phyloP scores from a whole-genome alignment of 345 rosid species.

The Camelina neglecta region DNA sequence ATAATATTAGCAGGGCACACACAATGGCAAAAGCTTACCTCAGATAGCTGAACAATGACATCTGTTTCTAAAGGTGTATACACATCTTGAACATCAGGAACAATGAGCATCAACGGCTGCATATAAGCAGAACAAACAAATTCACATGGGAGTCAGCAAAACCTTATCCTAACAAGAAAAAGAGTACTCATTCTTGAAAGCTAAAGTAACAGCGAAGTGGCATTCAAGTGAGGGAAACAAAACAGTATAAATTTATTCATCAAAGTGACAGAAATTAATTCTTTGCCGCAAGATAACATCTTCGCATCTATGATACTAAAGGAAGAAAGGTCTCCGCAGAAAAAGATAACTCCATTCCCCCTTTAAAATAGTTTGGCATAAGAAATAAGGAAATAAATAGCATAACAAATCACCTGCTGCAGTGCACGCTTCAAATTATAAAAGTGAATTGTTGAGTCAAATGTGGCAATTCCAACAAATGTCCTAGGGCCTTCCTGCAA shows the following conservation, averaged over 20 bases:
- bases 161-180: constrained; percentile 1
- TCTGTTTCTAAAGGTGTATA: constrained; percentile 94
- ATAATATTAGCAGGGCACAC: not conserved
- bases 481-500: constrained; percentile 98
- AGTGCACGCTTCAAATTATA: constrained; percentile 95
- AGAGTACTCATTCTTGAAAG: constrained; percentile 10
- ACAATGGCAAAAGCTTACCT: constrained; percentile 58
- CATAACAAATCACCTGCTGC: constrained; percentile 66
- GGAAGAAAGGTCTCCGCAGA: constrained; percentile 22
- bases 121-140: constrained; percentile 35
- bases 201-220: constrained; percentile 7
- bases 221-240: constrained; percentile 13
- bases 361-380: constrained; percentile 5
- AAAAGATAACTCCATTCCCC: not conserved
- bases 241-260: constrained; percentile 11
- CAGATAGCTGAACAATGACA: constrained; percentile 87
- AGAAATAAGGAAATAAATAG: constrained; percentile 15
- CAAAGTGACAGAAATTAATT: constrained; percentile 10
- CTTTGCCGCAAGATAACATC: constrained; percentile 18
- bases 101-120: constrained; percentile 99
- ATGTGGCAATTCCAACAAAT: constrained; percentile 96
- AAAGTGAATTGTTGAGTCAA: constrained; percentile 94
- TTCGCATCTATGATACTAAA: constrained; percentile 13
- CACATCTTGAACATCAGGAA: constrained; percentile 96
- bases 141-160: constrained; percentile 12